Percentiles rank a stretch among this genome's conserved stretches.
phyloP scores from a whole-genome alignment of 1,284 basidiomycete genomes.

The Sporisorium iseilematis-ciliati region DNA sequence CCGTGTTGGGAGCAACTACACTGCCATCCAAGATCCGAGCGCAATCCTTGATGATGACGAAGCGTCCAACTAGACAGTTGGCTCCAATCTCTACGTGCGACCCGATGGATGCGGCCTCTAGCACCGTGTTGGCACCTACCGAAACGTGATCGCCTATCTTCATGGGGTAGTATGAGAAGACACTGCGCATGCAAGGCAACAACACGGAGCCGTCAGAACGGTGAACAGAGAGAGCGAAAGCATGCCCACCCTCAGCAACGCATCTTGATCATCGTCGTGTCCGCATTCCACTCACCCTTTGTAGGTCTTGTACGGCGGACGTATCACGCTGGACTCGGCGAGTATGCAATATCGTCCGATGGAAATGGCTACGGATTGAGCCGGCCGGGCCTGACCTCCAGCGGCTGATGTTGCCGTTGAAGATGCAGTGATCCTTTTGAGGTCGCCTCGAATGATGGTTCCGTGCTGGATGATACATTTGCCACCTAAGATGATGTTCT shows the following conservation, averaged over 20 bases:
- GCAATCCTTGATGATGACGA: conserved; percentile 95
- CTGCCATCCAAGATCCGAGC: conserved; percentile 87
- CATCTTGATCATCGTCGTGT: not conserved
- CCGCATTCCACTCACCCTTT: conserved; percentile 74
- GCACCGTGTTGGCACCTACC: conserved; percentile 85
- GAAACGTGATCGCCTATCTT: conserved; percentile 95
- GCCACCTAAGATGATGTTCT: conserved; percentile 96
- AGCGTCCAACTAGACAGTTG: conserved; percentile 95
- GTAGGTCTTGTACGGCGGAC: conserved; percentile 73
- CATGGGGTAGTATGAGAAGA: conserved; percentile 98
- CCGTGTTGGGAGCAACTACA: conserved; percentile 89
- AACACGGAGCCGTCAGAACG: not conserved
- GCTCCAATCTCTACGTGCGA: conserved; percentile 94
- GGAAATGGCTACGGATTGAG: conserved; percentile 82
- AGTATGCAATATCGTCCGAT: conserved; percentile 92
- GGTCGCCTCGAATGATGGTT: conserved; percentile 88
- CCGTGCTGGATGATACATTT: conserved; percentile 93
- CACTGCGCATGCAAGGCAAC: conserved; percentile 58
- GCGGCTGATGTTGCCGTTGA: conserved; percentile 77
- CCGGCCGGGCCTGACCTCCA: conserved; percentile 15
- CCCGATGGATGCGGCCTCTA: conserved; percentile 95
- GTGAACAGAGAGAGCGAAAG: not conserved
- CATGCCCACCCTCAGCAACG: no score
- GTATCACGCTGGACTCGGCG: conserved; percentile 87
- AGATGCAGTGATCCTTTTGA: conserved; percentile 76